A percentile compares a stretch with the other conserved stretches of the same genome.
Evolutionary conservation across 164 flowering plant genomes (phyloP).

Genomic region (Chloranthus sessilifolius): DNA sequence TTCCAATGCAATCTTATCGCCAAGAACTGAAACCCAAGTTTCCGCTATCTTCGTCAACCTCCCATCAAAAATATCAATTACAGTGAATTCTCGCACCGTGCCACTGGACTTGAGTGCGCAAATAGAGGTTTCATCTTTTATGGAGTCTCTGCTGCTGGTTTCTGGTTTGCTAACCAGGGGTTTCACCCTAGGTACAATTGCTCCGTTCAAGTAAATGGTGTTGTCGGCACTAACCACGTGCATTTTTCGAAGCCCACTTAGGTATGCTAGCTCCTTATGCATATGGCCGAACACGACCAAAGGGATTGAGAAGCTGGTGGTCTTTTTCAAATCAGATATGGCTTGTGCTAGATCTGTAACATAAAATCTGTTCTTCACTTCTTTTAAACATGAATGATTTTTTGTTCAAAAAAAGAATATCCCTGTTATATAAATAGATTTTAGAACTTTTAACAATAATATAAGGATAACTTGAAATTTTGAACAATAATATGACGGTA

Average conservation of each 20-base stretch:
- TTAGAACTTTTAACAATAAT: too few species aligned
- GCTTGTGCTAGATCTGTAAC: constrained; percentile 73
- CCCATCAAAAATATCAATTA: constrained; percentile 55
- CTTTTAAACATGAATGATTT: neutral
- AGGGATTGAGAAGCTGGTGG: constrained; percentile 35
- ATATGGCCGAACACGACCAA: constrained; percentile 90
- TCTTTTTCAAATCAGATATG: constrained; percentile 47
- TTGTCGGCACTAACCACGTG: constrained; percentile 48
- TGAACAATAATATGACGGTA: too few species aligned
- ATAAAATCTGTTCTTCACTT: constrained; percentile 2
- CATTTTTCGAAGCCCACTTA: constrained; percentile 66
- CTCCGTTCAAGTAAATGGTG: constrained; percentile 72
- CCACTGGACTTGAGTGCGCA: constrained; percentile 16
- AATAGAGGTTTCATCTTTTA: constrained; percentile 4
- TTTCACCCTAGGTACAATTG: constrained; percentile 74
- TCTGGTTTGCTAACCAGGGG: constrained; percentile 16
- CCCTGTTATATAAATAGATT: neutral
- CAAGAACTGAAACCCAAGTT: constrained; percentile 74
- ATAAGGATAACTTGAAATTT: too few species aligned
- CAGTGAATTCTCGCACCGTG: constrained; percentile 59
- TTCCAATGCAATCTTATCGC: constrained; percentile 33
- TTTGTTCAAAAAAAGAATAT: neutral
- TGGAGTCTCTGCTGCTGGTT: constrained; percentile 12
- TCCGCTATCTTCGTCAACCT: constrained; percentile 51
- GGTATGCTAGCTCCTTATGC: constrained; percentile 73